phyloP scores from a whole-genome alignment of 2,329 filamentous ascomycete species.

The Epichloe coenophiala region DNA sequence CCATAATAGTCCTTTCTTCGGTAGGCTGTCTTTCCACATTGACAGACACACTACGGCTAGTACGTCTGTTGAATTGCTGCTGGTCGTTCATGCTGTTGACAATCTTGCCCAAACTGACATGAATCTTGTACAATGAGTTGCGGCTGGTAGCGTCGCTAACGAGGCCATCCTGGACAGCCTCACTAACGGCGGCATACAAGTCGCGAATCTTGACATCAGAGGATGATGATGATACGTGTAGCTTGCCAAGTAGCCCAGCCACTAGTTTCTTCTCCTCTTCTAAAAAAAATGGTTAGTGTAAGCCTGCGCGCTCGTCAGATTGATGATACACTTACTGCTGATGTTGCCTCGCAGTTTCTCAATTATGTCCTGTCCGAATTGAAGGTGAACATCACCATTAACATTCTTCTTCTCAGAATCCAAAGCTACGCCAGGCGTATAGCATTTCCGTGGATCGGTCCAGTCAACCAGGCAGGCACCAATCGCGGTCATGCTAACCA shows the following conservation, averaged over 20 bases:
- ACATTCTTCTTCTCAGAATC: constrained; percentile 50
- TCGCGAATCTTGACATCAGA: constrained; percentile 43
- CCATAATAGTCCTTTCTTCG: constrained; percentile 26
- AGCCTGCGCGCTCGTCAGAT: neutral
- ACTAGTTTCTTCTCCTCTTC: constrained; percentile 80
- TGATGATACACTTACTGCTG: constrained; percentile 41
- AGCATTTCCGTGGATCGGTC: constrained; percentile 83
- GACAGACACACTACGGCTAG: constrained; percentile 32
- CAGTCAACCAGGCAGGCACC: constrained; percentile 81
- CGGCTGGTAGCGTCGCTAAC: constrained; percentile 46
- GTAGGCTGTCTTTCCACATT: constrained; percentile 14
- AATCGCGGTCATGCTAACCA: constrained; percentile 66
- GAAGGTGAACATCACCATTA: constrained; percentile 67
- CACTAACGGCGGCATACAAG: constrained; percentile 42
- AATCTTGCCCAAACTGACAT: constrained; percentile 53
- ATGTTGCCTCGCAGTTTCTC: constrained; percentile 56
- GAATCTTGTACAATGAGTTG: constrained; percentile 55
- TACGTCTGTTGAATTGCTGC: constrained; percentile 22
- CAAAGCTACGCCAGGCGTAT: constrained; percentile 31
- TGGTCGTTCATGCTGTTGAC: constrained; percentile 44
- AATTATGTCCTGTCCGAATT: constrained; percentile 64
- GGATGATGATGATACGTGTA: constrained; percentile 60
- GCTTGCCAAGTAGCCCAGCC: constrained; percentile 65
- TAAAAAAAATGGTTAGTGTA: constrained; percentile 22
- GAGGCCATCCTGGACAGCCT: constrained; percentile 49